Evolutionary conservation across 768 basidiomycete species (phyloP).

Genomic region (Lentinula guzmanii): DNA sequence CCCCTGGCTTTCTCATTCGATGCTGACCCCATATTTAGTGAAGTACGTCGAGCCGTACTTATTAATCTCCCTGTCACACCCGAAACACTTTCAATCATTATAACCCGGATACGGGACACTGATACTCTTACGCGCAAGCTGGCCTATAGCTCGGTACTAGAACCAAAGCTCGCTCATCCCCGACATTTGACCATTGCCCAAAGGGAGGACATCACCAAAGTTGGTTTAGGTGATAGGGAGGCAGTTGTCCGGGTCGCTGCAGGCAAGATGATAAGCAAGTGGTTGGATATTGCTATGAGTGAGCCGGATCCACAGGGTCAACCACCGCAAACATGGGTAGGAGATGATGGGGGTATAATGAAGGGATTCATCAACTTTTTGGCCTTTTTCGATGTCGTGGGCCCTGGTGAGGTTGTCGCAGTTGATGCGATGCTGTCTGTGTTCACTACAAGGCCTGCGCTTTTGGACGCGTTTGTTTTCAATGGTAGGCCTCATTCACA

Average conservation of each 20-base stretch:
- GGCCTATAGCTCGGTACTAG: constrained; percentile 67
- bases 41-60: constrained; percentile 88
- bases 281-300: constrained; percentile 64
- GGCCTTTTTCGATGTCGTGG: constrained; percentile 54
- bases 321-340: constrained; percentile 25
- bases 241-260: constrained; percentile 77
- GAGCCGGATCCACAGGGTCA: constrained; percentile 27
- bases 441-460: constrained; percentile 65
- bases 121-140: constrained; percentile 77
- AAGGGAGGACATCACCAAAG: constrained; percentile 78
- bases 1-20: not conserved
- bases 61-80: constrained; percentile 65
- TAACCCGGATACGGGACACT: constrained; percentile 79
- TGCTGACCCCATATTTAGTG: constrained; percentile 31
- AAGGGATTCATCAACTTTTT: constrained; percentile 39
- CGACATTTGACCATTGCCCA: constrained; percentile 72
- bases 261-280: constrained; percentile 67
- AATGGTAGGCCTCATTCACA: constrained; percentile 43
- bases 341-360: constrained; percentile 44
- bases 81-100: constrained; percentile 57
- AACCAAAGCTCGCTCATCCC: constrained; percentile 50
- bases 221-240: constrained; percentile 89
- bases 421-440: constrained; percentile 79
- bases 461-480: constrained; percentile 70
- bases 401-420: constrained; percentile 63